These are phyloP conservation scores for Penicillium sp. DNA, from an alignment of 2,329 filamentous ascomycete genomes.

Conservation along the genomic window DNA sequence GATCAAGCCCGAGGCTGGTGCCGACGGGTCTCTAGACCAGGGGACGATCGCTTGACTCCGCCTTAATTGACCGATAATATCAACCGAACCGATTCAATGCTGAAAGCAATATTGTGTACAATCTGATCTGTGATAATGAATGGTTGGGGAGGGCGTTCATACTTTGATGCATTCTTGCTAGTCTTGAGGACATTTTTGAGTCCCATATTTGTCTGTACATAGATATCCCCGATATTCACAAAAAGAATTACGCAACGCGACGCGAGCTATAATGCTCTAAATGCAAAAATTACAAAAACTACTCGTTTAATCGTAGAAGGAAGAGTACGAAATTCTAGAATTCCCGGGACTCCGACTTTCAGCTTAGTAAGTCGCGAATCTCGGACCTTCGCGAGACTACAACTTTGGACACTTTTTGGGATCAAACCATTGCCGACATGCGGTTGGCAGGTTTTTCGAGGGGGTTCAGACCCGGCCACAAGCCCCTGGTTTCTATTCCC, in stretches of 20 bases:
- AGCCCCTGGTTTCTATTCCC: slow-evolving; percentile 16
- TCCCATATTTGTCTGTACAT: slow-evolving; percentile 17
- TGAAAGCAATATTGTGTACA: slow-evolving; percentile 23
- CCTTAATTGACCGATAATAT: slow-evolving; percentile 15
- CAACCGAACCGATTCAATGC: background rate
- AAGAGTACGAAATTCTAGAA: no score
- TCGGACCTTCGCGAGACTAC: background rate
- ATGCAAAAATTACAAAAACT: background rate
- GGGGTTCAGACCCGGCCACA: slow-evolving; percentile 18
- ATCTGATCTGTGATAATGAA: slow-evolving; percentile 23
- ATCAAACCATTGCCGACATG: slow-evolving; percentile 23
- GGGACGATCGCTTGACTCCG: slow-evolving; percentile 33
- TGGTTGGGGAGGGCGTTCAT: slow-evolving; percentile 26
- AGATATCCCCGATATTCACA: slow-evolving; percentile 20
- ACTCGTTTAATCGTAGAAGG: background rate
- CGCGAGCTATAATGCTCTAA: slow-evolving; percentile 1
- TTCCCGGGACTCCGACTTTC: background rate
- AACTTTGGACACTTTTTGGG: background rate
- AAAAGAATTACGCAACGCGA: slow-evolving; percentile 13
- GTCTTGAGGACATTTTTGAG: slow-evolving; percentile 5
- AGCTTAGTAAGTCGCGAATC: slow-evolving; percentile 7
- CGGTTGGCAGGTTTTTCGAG: slow-evolving; percentile 22
- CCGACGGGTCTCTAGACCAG: slow-evolving; percentile 28
- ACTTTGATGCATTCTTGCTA: slow-evolving; percentile 25
- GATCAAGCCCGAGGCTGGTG: slow-evolving; percentile 55